These are phyloP conservation scores for Candida dubliniensis DNA, from an alignment of 1,139 yeast genomes.

Conservation along the genomic window DNA sequence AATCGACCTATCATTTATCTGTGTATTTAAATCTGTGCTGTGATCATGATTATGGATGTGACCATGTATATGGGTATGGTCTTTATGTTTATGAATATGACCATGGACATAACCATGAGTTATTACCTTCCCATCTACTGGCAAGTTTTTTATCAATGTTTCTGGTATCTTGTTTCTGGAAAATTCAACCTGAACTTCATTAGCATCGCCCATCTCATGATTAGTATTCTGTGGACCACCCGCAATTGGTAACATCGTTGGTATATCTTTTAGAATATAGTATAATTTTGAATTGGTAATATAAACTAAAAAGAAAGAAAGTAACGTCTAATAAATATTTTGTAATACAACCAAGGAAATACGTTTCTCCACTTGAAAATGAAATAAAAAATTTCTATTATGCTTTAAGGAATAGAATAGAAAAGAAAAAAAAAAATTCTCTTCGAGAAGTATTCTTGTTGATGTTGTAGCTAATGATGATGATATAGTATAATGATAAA, in stretches of 20 bases:
- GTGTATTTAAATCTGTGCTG: conserved; percentile 12
- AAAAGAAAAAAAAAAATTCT: too few species aligned
- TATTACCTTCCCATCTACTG: conserved; percentile 8
- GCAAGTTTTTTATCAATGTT: conserved; percentile 1
- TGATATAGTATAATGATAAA: neutral
- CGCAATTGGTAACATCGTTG: neutral
- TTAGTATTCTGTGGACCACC: neutral
- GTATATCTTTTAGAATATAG: too few species aligned
- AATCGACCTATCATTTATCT: neutral
- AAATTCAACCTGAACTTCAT: neutral
- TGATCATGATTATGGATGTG: conserved; percentile 60
- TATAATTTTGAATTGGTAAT: too few species aligned
- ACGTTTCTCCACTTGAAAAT: too few species aligned
- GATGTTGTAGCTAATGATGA: neutral
- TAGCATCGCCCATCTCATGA: neutral
- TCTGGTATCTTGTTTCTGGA: neutral
- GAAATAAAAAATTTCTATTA: too few species aligned
- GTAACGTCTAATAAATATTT: too few species aligned
- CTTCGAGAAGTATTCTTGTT: too few species aligned
- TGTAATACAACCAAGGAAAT: too few species aligned
- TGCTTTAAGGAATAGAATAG: too few species aligned
- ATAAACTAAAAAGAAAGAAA: too few species aligned
- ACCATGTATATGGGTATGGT: conserved; percentile 68
- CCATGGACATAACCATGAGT: conserved; percentile 66
- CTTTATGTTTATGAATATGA: conserved; percentile 63